Evolutionary conservation across 371 early-diverging fungal species (phyloP).

Genomic region (Fennellomyces sp.): DNA sequence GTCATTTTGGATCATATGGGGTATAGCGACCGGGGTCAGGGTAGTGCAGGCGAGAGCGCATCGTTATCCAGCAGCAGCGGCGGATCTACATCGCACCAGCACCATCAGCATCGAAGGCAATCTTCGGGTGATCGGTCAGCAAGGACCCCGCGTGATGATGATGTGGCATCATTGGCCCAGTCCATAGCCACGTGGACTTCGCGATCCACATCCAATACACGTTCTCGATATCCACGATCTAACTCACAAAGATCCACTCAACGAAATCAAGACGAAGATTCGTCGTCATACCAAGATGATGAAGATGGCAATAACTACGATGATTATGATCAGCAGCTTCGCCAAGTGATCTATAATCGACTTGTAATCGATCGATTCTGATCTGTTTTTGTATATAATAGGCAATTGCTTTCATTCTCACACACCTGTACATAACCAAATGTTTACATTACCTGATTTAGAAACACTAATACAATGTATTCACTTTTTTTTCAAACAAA

Average conservation of each 20-base stretch:
- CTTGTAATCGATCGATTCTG: slow-evolving; percentile 23
- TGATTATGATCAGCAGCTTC: slow-evolving; percentile 34
- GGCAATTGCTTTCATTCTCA: too few relatives aligned
- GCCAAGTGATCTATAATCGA: slow-evolving; percentile 31
- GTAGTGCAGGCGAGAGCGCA: background rate
- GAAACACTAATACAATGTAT: too few relatives aligned
- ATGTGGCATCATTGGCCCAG: slow-evolving; percentile 25
- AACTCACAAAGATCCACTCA: background rate
- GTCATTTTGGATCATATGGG: slow-evolving; percentile 51
- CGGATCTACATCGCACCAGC: background rate
- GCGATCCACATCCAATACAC: slow-evolving; percentile 8
- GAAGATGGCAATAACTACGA: slow-evolving; percentile 11
- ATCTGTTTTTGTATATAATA: background rate
- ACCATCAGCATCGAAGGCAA: background rate
- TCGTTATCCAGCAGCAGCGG: background rate
- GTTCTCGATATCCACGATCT: background rate
- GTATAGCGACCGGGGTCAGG: slow-evolving; percentile 9
- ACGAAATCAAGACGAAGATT: background rate
- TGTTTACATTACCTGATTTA: too few relatives aligned
- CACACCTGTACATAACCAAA: too few relatives aligned
- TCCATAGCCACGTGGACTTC: slow-evolving; percentile 30
- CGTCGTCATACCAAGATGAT: background rate
- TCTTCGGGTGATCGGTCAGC: background rate
- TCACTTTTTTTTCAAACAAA: too few relatives aligned
- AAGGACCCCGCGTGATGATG: slow-evolving; percentile 16